Evolutionary conservation across 352 stramenopile species (phyloP), one percentile per base, ranked within the genome.

Genomic region (Phytophthora agathidicida): DNA sequence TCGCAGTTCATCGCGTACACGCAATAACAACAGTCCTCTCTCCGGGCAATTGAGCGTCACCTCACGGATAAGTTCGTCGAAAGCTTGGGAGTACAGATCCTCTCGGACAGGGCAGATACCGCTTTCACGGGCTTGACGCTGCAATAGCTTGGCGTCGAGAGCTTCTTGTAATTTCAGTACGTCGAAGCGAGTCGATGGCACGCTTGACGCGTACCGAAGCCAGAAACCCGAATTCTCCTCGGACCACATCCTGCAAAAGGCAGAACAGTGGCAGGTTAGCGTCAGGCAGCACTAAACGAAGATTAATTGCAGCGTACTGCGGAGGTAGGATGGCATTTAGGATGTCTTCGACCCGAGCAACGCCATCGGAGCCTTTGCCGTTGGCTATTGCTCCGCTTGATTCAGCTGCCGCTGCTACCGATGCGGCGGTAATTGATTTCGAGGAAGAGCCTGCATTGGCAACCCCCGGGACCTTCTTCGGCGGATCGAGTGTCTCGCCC

Each of bases 91-190:
- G 66, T 98, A 98, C 23, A 98, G 80, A 62, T 98, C 90, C 65
- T 98, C 94, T 28, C 94, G 83, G 51, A 98, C 93, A 49, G 89
- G 79, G 63, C 94, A 98, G 23, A 98, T 97, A 37, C 93, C 94
- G 39, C 68, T 96, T 48, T 98, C 93, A 20, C 92, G 78, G 23
- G 93, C 95, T 72, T 98, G 93, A 17, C 94, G 75, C 63, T 96
- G 80, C 38, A 91, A 67, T 33, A 98, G 74, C 39, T 92, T 93
- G 37, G 75, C 77, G 63, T 98, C 95, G 65, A 98, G 86, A 44
- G 83, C 69, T 62, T 93, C 86, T 49, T 94, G 83, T n/a, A 98
- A 73, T 43, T 90, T 90, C 52, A 98, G 90, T 46, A 98, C 94
- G 43, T 98, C 94, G 38, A 97, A 84, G 11, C 95, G 87, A 46